Conservation (phyloP, 1,284 basidiomycete species). For the Clitocybe nebularis region DNA sequence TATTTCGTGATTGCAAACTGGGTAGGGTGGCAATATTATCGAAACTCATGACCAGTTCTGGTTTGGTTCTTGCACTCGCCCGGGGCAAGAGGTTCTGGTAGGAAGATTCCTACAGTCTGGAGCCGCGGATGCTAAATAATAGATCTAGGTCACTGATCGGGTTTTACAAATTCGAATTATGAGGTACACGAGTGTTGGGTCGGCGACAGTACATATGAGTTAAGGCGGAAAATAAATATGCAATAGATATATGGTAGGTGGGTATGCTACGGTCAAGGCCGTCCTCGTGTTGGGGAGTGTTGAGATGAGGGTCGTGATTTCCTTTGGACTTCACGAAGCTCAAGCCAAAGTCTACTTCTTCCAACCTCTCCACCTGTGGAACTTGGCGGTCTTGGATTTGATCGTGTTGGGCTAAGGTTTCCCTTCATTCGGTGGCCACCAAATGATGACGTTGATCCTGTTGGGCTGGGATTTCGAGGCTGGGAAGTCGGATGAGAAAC, state of each 20-base stretch:
- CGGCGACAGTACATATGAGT: no score
- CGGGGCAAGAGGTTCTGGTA: no score
- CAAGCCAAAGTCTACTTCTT: conserved; percentile 53
- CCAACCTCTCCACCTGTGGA: conserved; percentile 26
- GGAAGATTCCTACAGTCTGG: no score
- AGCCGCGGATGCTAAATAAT: no score
- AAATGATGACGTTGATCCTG: conserved; percentile 20
- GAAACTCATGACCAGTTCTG: conserved; percentile 64
- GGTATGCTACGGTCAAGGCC: no score
- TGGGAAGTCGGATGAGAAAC: conserved; percentile 28
- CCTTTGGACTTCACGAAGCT: conserved; percentile 50
- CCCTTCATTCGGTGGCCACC: conserved; percentile 13
- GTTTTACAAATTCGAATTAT: no score
- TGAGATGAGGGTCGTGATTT: conserved; percentile 41
- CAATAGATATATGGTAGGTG: conserved; percentile 15
- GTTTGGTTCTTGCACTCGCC: no score
- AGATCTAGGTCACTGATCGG: no score
- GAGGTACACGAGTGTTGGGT: no score
- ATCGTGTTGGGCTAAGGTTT: conserved; percentile 27
- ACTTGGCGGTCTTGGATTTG: conserved; percentile 19
- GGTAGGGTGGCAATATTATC: conserved; percentile 95
- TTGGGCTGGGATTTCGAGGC: conserved; percentile 32
- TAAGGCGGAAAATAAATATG: conserved; percentile 22
- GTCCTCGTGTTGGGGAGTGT: conserved; percentile 14
- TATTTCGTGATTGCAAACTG: conserved; percentile 95